phyloP scores from a whole-genome alignment of 1,139 yeast genomes.

The Hemisphaericaspora subhashii region DNA sequence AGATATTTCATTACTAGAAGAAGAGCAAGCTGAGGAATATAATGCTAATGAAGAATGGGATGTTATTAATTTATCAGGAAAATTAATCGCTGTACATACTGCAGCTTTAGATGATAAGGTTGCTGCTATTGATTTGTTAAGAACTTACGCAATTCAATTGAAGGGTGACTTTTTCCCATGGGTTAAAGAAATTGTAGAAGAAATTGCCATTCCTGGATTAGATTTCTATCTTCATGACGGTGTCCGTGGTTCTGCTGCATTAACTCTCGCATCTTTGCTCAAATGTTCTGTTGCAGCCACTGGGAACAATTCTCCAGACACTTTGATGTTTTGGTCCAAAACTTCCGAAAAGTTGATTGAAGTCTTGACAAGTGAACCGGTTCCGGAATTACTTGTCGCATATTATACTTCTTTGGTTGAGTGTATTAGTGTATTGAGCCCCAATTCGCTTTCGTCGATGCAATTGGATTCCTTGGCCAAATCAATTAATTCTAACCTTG shows the following conservation, averaged over 20 bases:
- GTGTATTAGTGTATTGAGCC: slow-evolving; percentile 67
- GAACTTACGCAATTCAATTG: slow-evolving; percentile 84
- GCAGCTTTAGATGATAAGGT: slow-evolving; percentile 91
- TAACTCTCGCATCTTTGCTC: slow-evolving; percentile 76
- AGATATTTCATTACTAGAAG: slow-evolving; percentile 84
- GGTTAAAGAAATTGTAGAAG: slow-evolving; percentile 74
- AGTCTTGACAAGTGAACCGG: slow-evolving; percentile 75
- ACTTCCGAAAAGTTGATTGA: slow-evolving; percentile 68
- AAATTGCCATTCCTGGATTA: slow-evolving; percentile 83
- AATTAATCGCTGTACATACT: slow-evolving; percentile 91
- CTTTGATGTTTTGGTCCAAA: slow-evolving; percentile 69
- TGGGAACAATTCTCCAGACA: slow-evolving; percentile 55
- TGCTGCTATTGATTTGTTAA: slow-evolving; percentile 82
- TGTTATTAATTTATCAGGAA: slow-evolving; percentile 86
- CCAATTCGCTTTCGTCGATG: slow-evolving; percentile 53
- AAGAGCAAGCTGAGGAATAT: slow-evolving; percentile 80
- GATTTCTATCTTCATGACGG: slow-evolving; percentile 93
- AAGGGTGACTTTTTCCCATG: slow-evolving; percentile 82
- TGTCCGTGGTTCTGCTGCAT: slow-evolving; percentile 87
- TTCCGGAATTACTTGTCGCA: slow-evolving; percentile 77
- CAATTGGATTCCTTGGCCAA: slow-evolving; percentile 61
- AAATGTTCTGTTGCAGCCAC: slow-evolving; percentile 67
- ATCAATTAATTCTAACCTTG: slow-evolving; percentile 61
- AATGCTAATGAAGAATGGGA: slow-evolving; percentile 94
- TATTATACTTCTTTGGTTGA: slow-evolving; percentile 74